phyloP scores from a whole-genome alignment of 2,329 filamentous ascomycete species.

The Alternaria sp. region DNA sequence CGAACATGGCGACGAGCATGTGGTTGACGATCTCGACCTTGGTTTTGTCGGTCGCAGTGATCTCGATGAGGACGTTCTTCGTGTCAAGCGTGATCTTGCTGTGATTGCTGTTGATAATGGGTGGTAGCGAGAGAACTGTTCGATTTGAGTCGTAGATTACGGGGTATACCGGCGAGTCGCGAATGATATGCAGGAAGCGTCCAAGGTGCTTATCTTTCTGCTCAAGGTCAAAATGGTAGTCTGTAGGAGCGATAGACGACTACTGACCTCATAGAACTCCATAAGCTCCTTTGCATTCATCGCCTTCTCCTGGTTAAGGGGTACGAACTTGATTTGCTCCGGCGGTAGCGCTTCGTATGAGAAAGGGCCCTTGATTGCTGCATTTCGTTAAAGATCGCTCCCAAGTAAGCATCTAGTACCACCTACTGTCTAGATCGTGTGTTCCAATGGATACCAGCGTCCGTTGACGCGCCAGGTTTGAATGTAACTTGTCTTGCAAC shows the following conservation, averaged over 20 bases:
- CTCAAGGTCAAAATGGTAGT: conserved; percentile 28
- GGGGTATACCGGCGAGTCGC: conserved; percentile 91
- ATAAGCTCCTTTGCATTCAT: conserved; percentile 91
- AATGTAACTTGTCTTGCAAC: conserved; percentile 96
- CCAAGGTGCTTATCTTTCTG: conserved; percentile 90
- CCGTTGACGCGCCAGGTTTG: conserved; percentile 90
- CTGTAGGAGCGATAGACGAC: neutral
- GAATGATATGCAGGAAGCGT: conserved; percentile 91
- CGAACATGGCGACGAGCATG: conserved; percentile 98
- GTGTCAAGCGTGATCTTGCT: conserved; percentile 94
- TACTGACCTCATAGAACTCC: conserved; percentile 79
- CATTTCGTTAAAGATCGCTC: conserved; percentile 25
- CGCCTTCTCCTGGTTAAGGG: conserved; percentile 88
- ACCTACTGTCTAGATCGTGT: conserved; percentile 82
- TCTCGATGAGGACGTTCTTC: conserved; percentile 95
- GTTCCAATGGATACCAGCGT: conserved; percentile 97
- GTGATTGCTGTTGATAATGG: conserved; percentile 97
- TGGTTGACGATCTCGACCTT: conserved; percentile 96
- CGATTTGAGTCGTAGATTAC: conserved; percentile 92
- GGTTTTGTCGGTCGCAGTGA: conserved; percentile 93
- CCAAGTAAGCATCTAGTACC: neutral
- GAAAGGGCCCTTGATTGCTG: conserved; percentile 85
- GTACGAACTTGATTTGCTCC: conserved; percentile 89
- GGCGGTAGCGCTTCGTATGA: conserved; percentile 92
- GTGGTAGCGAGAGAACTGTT: conserved; percentile 89